These are phyloP conservation scores for Magnaporthiopsis incrustans DNA, from an alignment of 2,329 filamentous ascomycete genomes.

Conservation along the genomic window DNA sequence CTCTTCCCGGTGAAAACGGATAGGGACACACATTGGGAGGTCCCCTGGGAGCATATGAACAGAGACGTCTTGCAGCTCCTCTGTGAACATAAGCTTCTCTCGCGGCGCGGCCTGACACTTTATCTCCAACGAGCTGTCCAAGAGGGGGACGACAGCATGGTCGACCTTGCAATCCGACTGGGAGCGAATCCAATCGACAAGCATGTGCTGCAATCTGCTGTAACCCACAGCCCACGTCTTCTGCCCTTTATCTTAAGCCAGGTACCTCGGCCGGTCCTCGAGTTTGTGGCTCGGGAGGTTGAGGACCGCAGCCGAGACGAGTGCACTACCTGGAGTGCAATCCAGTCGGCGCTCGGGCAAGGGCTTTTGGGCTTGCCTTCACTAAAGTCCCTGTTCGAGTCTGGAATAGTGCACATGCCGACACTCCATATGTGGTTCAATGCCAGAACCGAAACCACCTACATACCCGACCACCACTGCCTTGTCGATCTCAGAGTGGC, in stretches of 20 bases:
- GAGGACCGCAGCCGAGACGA: neutral
- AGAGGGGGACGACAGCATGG: neutral
- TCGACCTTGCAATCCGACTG: neutral
- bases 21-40: neutral
- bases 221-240: neutral
- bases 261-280: neutral
- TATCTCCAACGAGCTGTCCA: neutral
- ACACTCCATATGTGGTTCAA: neutral
- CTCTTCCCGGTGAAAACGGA: neutral
- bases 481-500: neutral
- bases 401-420: neutral
- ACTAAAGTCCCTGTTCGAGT: neutral
- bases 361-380: neutral
- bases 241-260: neutral
- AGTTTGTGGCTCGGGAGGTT: neutral
- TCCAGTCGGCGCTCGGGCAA: neutral
- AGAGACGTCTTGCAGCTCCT: neutral
- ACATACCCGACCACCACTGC: too few species aligned
- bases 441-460: too few species aligned
- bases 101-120: neutral
- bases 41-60: neutral
- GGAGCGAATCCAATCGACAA: neutral
- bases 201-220: rapidly evolving
- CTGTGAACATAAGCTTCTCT: neutral
- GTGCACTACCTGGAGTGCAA: neutral